phyloP scores from a whole-genome alignment of 2,329 filamentous ascomycete genomes.

The Scedosporium minutisporum region DNA sequence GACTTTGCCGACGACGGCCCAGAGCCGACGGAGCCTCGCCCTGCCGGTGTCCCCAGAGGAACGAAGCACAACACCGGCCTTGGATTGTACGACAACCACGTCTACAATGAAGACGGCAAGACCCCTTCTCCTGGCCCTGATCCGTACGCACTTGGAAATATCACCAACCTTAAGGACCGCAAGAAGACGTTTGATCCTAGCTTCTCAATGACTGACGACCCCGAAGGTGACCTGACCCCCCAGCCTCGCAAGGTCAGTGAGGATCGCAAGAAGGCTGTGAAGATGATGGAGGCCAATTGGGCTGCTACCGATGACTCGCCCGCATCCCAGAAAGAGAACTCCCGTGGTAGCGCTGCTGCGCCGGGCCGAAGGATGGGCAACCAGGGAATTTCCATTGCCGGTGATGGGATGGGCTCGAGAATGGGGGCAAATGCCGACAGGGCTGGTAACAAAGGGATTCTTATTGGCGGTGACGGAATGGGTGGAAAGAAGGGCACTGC shows the following conservation, averaged over 20 bases:
- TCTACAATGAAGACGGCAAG: constrained; percentile 51
- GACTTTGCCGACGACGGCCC: constrained; percentile 69
- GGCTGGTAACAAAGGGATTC: constrained; percentile 24
- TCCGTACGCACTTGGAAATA: constrained; percentile 46
- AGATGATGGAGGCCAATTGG: constrained; percentile 64
- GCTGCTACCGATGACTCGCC: constrained; percentile 45
- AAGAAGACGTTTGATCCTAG: constrained; percentile 69
- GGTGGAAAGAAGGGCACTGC: constrained; percentile 47
- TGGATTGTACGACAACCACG: constrained; percentile 64
- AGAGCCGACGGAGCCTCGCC: constrained; percentile 39
- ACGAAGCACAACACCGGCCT: constrained; percentile 57
- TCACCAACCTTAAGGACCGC: constrained; percentile 65
- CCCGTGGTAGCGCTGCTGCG: background rate
- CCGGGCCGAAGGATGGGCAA: constrained; percentile 7
- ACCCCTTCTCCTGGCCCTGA: constrained; percentile 25
- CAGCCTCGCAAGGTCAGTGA: constrained; percentile 37
- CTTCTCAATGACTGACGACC: constrained; percentile 65
- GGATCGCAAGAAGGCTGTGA: constrained; percentile 58
- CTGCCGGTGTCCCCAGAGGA: constrained; percentile 38
- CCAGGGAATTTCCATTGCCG: constrained; percentile 25
- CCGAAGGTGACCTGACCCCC: constrained; percentile 35
- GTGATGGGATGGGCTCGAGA: constrained; percentile 50
- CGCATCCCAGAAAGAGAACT: constrained; percentile 41
- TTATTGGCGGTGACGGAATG: constrained; percentile 56
- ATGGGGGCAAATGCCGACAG: constrained; percentile 17